phyloP scores from a whole-genome alignment of 2,329 filamentous ascomycete species.

The Emergomyces orientalis region DNA sequence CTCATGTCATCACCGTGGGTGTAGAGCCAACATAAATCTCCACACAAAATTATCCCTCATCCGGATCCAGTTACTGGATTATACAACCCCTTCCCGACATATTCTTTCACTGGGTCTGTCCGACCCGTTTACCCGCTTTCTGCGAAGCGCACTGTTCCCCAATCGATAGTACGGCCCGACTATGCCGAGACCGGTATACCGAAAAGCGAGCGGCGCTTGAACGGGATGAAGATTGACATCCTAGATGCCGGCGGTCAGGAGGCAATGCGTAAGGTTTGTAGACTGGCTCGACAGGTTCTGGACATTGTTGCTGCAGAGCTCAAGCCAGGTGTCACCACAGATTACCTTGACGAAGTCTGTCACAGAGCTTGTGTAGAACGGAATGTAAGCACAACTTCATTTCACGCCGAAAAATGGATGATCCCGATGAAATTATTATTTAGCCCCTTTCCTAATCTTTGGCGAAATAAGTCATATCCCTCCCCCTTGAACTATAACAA shows the following conservation, averaged over 20 bases:
- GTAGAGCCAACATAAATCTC: neutral
- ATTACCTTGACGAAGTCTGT: conserved; percentile 80
- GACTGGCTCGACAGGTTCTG: conserved; percentile 71
- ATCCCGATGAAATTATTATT: neutral
- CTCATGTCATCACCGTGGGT: neutral
- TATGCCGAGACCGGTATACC: conserved; percentile 71
- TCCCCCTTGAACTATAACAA: conserved; percentile 84
- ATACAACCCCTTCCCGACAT: conserved; percentile 32
- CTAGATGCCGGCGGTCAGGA: conserved; percentile 66
- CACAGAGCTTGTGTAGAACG: conserved; percentile 85
- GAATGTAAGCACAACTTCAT: conserved; percentile 50
- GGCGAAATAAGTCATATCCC: conserved; percentile 68
- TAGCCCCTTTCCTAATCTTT: neutral
- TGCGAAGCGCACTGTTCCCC: conserved; percentile 57
- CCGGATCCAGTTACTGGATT: neutral
- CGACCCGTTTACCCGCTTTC: conserved; percentile 78
- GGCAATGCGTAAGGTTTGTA: conserved; percentile 81
- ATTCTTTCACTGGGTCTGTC: conserved; percentile 61
- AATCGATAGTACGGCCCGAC: conserved; percentile 67
- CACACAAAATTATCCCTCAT: neutral
- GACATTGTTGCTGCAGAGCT: conserved; percentile 74
- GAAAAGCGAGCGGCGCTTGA: conserved; percentile 48
- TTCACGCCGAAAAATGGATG: neutral
- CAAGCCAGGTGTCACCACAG: conserved; percentile 78
- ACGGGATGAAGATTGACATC: conserved; percentile 65